Base-by-base conservation (phyloP, 1,284 basidiomycete species). In the Malassezia yamatoensis region DNA sequence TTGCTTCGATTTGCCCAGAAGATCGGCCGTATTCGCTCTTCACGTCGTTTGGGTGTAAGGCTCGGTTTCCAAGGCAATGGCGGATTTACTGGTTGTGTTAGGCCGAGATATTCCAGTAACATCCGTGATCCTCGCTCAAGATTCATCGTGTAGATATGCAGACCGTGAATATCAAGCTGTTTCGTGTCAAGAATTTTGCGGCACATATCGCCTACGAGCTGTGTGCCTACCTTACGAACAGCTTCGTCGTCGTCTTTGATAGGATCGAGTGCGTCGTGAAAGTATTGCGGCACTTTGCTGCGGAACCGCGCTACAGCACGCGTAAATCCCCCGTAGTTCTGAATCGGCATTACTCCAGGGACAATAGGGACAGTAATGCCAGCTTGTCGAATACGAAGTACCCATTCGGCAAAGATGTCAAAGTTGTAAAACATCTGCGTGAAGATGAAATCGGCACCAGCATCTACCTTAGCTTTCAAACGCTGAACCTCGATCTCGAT, bases 341-440 rank as follows among this genome's bases (percentile, higher is more conserved):
- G 93, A 62, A 98, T 91, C 5, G 93, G 93, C 78, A 90, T 91
- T 69, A 98, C 87, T 38, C 89, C 89, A 20, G 94, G 94, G 6
- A 98, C 84, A 72, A 98, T 90, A 15, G 94, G 93, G 21, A 93
- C 81, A 0, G 83, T 88, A 76, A 98, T 94, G 8, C 93, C 77
- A 42, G 63, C 63, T 36, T 61, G 62, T 36, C 69, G 63, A 12
- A 75, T 68, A 35, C 83, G 80, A 65, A 83, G 84, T 58, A 90
- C 87, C 89, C 89, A 93, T 37, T 79, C 78, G 62, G 87, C 82
- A 76, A 91, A 93, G 62, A 88, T 72, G 48, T 90, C 82, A 51
- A 85, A 83, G 70, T 93, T 89, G 78, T 90, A 93, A 78, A 93
- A 93, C 85, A 93, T 89, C 77, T 93, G 89, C 0, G 89, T 93